Base-by-base conservation (phyloP, 2,329 filamentous ascomycete species). In the Fusarium drepaniforme region DNA sequence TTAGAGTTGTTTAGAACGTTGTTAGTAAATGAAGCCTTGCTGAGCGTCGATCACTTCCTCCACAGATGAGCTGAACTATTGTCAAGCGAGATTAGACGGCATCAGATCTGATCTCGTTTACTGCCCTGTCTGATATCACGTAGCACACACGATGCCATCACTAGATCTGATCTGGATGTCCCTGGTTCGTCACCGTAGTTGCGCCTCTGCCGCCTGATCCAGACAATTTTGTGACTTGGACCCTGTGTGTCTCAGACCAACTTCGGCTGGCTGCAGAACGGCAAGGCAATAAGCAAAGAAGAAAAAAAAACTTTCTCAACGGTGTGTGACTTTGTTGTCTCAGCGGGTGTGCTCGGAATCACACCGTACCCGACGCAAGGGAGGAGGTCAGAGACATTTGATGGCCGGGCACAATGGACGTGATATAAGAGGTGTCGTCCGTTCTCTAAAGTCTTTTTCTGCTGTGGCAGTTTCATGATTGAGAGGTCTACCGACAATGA, bases 241-340 rank as follows among this genome's bases (percentile, higher is more conserved):
- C 64, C 56, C 64, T 66, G 28, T 35, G 21, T 28, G 37, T 61
- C 40, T 66, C 13, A 67, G 53, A 30, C 42, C 40, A 62, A 49
- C 59, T 44, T 56, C 49, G 49, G 49, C 28, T 56, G 49, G 49
- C 49, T 56, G 49, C 49, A 56, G 49, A 56, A n/a, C 28, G 59
- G 42, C 21, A 35, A 21, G 28, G 28, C 13, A 25, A 33, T 13
- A 30, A 35, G 23, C 23, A 61, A 61, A 61, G 23, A 28, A n/a
- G 46, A 58, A 30, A 61, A 60, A 38, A n/a, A 61, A 58, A 30
- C 12, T 30, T 16, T 33, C 30, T 30, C 4, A 44, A 49, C 40
- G 28, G 59, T 62, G 59, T 62, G 59, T 56, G 49, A 33, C 49
- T 56, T 21, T 25, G 11, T 5, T 62, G 42, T 62, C 59, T 42